A percentile compares a stretch with the other conserved stretches of the same genome.
Evolutionary conservation across 495 filamentous ascomycete genomes (phyloP).

Genomic region (Lasiosphaeria ovina): DNA sequence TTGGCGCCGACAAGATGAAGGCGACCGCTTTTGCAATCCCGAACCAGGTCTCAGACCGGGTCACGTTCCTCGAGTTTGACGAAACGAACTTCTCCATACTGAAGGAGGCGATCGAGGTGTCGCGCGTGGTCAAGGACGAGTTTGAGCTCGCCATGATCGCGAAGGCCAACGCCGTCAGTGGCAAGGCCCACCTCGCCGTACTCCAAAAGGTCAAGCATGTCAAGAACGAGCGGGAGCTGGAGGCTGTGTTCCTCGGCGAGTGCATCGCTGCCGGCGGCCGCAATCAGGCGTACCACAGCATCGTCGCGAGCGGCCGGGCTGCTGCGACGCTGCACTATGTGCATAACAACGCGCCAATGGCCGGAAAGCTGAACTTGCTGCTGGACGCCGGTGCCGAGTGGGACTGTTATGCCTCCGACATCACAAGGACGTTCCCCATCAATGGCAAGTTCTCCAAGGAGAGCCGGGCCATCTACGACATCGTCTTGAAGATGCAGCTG

Average conservation of each 20-base stretch:
- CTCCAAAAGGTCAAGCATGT: conserved; percentile 63
- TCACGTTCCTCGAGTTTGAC: conserved; percentile 63
- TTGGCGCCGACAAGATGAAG: conserved; percentile 43
- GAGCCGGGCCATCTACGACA: conserved; percentile 75
- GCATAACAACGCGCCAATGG: conserved; percentile 66
- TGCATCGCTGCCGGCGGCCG: conserved; percentile 72
- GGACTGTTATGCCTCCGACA: conserved; percentile 77
- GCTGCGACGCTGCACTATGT: conserved; percentile 88
- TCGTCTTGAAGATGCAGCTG: conserved; percentile 82
- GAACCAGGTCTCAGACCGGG: conserved; percentile 62
- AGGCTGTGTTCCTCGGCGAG: conserved; percentile 71
- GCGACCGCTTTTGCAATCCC: conserved; percentile 66
- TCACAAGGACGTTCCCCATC: conserved; percentile 87
- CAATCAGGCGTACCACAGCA: conserved; percentile 81
- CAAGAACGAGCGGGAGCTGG: conserved; percentile 77
- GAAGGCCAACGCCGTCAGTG: conserved; percentile 78
- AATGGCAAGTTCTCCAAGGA: conserved; percentile 71
- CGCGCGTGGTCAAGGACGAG: conserved; percentile 75
- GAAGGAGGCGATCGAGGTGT: conserved; percentile 73
- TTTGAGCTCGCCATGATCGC: conserved; percentile 82
- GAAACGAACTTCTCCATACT: conserved; percentile 59
- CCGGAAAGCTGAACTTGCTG: conserved; percentile 69
- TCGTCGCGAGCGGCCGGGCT: conserved; percentile 72
- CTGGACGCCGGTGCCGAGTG: conserved; percentile 85
- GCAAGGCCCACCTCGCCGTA: conserved; percentile 70